Evolutionary conservation across 352 stramenopile species (phyloP), one percentile per base, ranked within the genome.

Genomic region (Phytopythium aichiense): DNA sequence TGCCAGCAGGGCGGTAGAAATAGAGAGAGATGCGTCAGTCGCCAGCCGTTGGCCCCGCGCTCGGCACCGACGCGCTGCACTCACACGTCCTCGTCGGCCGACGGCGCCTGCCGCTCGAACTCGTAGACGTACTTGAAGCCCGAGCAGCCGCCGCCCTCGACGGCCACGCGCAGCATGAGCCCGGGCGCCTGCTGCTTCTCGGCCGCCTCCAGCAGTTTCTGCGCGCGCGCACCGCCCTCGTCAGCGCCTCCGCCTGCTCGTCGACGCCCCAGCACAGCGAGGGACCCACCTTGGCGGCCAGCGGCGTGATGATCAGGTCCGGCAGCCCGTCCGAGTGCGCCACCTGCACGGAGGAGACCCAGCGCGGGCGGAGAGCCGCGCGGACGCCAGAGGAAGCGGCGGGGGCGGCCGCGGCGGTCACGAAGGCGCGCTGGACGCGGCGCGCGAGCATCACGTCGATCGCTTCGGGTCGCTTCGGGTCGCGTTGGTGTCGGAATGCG

Each of bases 61-160:
- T 52, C 60, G 25, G 25, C 18, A 74, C 63, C 30, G 42, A 42
- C 15, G 18, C 38, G 16, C 23, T 33, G 20, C 51, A 68, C 67
- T 23, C 63, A 81, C 72, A 81, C 62, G 65, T 76, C 64, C 45
- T 96, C 85, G 9, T 80, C 83, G 25, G 76, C 69, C 22, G 77
- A 72, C 7, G 65, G 48, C 38, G 68, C 64, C 40, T 79, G 63
- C 45, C 76, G 81, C 72, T 98, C 92, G 62, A 97, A 89, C 56
- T 89, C 81, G 66, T 97, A 95, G 8, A 87, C 79, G 73, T 98
- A 98, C 73, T 97, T 84, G 66, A 98, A 98, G 20, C 94, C 94
- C 11, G 87, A 97, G 80, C 94, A 98, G 51, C 94, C 94, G 56
- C 94, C 94, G 58, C 89, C 89, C 64, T 98, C 91, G 15, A 98